phyloP scores from a whole-genome alignment of 306 rosid genomes.

The Pachyrhizus erosus region DNA sequence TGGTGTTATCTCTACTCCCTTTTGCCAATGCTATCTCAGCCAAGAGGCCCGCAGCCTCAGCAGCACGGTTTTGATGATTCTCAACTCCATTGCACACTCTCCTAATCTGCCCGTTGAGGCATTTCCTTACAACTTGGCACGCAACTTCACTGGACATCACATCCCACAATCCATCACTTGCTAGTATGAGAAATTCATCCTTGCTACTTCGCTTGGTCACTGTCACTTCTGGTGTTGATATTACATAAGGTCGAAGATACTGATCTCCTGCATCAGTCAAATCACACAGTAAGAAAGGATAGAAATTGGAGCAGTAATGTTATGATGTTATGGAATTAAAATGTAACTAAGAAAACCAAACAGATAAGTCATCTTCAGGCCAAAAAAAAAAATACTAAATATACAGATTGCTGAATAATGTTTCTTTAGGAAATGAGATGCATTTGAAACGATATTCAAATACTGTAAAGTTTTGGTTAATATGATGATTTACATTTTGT shows the following conservation, averaged over 20 bases:
- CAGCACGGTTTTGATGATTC: conserved; percentile 43
- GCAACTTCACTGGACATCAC: conserved; percentile 74
- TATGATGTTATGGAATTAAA: neutral
- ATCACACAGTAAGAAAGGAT: neutral
- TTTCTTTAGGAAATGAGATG: neutral
- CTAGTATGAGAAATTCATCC: conserved; percentile 85
- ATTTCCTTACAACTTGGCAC: conserved; percentile 71
- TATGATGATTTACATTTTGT: neutral
- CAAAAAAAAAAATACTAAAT: no score
- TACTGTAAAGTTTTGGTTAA: neutral
- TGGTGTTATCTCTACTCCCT: conserved; percentile 87
- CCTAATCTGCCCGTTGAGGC: conserved; percentile 53
- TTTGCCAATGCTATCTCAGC: conserved; percentile 76
- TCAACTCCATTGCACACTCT: conserved; percentile 33
- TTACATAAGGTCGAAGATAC: conserved; percentile 79
- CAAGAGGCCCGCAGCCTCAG: conserved; percentile 74
- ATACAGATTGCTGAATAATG: neutral
- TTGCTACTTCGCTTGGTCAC: conserved; percentile 64
- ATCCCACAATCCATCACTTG: conserved; percentile 94
- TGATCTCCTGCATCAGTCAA: conserved; percentile 66
- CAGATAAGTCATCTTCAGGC: neutral
- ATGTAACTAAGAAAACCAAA: neutral
- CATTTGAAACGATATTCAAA: neutral
- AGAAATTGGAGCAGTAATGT: neutral
- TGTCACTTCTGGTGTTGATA: conserved; percentile 85